Evolutionary conservation across 495 filamentous ascomycete genomes (phyloP), one percentile per base, ranked within the genome.

Genomic region (Aspergillus carlsbadensis): DNA sequence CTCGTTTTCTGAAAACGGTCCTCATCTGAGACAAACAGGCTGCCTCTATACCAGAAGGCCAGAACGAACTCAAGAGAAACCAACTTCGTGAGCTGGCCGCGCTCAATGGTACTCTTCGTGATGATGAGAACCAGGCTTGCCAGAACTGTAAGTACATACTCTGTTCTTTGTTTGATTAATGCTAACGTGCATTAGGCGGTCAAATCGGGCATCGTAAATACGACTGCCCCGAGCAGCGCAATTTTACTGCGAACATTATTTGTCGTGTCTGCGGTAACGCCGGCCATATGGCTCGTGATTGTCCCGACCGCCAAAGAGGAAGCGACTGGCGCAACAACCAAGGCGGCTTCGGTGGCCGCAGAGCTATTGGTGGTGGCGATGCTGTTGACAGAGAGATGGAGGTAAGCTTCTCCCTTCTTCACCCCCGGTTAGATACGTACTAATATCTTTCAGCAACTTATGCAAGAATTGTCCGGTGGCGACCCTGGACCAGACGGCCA

Each of bases 161-260:
- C 20, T 6, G 8, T 15, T 4, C 10, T 39, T 21, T 20, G 3
- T 26, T 2, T 13, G 8, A 37, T n/a, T 37, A 21, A 2, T 49
- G 36, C 8, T 50, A 49, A 48, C 31, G 26, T 36, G 45, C 61
- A 13, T 48, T 35, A 87, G 84, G 84, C 73, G 95, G 93, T 61
- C 90, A 99, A 82, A 98, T 99, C 57, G 95, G 95, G 54, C 95
- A 99, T 72, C 86, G 95, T 70, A 99, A 98, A 72, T 98, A 96
- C 64, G 95, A 99, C 71, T 99, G 95, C 62, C 95, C 95, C 6
- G 88, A 99, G 77, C 91, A 96, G 70, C 88, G 90, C 68, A 99
- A 99, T 72, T 98, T 88, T 74, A 98, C 95, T 21, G 91, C 95
- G 63, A 96, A 92, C 69, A 97, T 98, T 73, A 99, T 99, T 71